Evolutionary conservation across 1,139 yeast genomes (phyloP).

Genomic region (Suhomyces wounanorum): DNA sequence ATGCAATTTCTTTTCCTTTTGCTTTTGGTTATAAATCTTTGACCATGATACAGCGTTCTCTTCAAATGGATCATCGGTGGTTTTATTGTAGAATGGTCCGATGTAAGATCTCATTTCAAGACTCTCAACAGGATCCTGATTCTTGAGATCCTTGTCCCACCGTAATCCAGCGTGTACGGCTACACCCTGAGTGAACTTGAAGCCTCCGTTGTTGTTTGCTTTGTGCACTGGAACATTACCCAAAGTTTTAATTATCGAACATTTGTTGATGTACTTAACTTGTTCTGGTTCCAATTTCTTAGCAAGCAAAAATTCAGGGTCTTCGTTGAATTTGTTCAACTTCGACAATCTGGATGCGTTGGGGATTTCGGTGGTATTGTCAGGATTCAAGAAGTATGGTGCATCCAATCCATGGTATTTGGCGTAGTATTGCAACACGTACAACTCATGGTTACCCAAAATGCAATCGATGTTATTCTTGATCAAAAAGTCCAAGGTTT

Average conservation of each 20-base stretch:
- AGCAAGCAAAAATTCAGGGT: slow-evolving; percentile 63
- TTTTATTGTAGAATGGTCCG: slow-evolving; percentile 56
- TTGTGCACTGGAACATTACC: slow-evolving; percentile 59
- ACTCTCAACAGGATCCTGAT: slow-evolving; percentile 64
- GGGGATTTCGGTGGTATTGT: slow-evolving; percentile 3
- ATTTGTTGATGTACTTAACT: slow-evolving; percentile 55
- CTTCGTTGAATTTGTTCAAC: slow-evolving; percentile 40
- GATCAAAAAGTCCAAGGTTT: slow-evolving; percentile 67
- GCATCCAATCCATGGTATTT: slow-evolving; percentile 51
- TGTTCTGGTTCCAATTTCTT: slow-evolving; percentile 61
- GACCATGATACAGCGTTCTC: slow-evolving; percentile 65
- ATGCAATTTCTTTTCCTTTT: slow-evolving; percentile 32
- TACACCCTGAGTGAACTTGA: slow-evolving; percentile 47
- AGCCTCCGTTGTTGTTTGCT: slow-evolving; percentile 20
- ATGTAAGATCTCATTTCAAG: slow-evolving; percentile 62
- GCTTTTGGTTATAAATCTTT: slow-evolving; percentile 57
- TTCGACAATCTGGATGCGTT: background rate
- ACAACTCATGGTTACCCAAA: slow-evolving; percentile 86
- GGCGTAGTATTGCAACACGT: slow-evolving; percentile 61
- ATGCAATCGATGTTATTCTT: slow-evolving; percentile 67
- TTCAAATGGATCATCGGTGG: slow-evolving; percentile 52
- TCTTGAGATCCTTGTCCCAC: slow-evolving; percentile 57
- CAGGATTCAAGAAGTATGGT: slow-evolving; percentile 25
- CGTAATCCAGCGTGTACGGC: slow-evolving; percentile 81
- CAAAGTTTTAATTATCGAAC: slow-evolving; percentile 63